Evolutionary conservation across 192 early-diverging fungal genomes (phyloP), one percentile per base, ranked within the genome.

Genomic region (Dissophora globulifera): DNA sequence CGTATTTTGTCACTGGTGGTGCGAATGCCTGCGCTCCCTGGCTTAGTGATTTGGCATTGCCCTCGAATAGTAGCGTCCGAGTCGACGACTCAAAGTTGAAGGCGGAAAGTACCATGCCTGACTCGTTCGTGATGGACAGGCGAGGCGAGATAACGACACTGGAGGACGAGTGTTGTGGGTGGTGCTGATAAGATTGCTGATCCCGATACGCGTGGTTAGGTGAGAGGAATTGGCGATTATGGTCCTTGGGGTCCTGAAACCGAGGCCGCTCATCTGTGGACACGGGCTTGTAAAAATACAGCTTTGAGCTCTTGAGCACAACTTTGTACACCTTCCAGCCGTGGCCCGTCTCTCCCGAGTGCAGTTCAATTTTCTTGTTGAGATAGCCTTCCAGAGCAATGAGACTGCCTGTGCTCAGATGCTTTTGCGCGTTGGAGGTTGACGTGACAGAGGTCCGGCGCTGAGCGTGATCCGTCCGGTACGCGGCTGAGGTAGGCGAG

Each of bases 261-360:
- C 31, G 22, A 3, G 69, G 69, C 20, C 50, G 22, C 12, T 72
- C 69, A 5, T 72, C 60, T 13, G 88, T 85, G 0, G 86, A 78
- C 4, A 83, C 80, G 19, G 88, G 82, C 60, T 89, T 89, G 69
- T 91, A 93, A 61, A 91, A 88, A 62, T 90, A 93, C 12, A 93
- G 66, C 62, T 93, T 93, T 57, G 88, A 88, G 3, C 90, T 90
- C 74, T 88, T 87, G 31, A 93, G 71, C 8, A 87, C 76, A 9
- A 93, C 90, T 10, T 83, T 86, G 62, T 93, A 93, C 1, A 91
- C 85, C 78, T 91, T 93, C 91, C 91, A 93, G 15, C 88, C 90
- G 31, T 89, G 88, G 23, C 86, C 82, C 7, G 81, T 79, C 29
- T 86, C 80, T 35, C 88, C 86, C 22, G 88, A 79, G 33, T 89